A percentile compares a stretch with the other conserved stretches of the same genome.
Evolutionary conservation across 2,329 filamentous ascomycete genomes (phyloP).

Genomic region (Periconia sp.): DNA sequence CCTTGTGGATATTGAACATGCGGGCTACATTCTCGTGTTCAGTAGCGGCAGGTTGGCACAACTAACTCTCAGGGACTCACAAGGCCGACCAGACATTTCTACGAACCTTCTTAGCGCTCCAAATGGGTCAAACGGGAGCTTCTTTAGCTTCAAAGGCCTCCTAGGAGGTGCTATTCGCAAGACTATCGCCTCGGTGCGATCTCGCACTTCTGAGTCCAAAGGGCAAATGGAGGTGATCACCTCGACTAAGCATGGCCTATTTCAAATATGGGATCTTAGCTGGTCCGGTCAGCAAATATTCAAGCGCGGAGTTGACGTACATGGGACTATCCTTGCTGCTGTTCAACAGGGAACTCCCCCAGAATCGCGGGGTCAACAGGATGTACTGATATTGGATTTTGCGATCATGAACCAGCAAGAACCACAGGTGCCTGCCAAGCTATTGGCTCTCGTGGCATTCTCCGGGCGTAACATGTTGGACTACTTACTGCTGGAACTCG

Average conservation of each 20-base stretch:
- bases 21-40: conserved; percentile 84
- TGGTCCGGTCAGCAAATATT: conserved; percentile 83
- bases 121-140: conserved; percentile 66
- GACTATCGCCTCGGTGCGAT: conserved; percentile 79
- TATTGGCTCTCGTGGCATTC: conserved; percentile 42
- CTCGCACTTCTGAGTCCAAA: conserved; percentile 72
- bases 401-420: conserved; percentile 61
- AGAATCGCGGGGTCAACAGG: conserved; percentile 56
- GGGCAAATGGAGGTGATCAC: conserved; percentile 87
- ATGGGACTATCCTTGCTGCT: conserved; percentile 67
- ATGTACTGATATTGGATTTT: conserved; percentile 81
- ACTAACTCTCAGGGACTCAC: conserved; percentile 81
- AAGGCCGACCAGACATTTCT: conserved; percentile 82
- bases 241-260: conserved; percentile 74
- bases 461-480: conserved; percentile 49
- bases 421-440: conserved; percentile 39
- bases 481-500: conserved; percentile 78
- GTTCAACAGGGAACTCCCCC: conserved; percentile 62
- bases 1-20: conserved; percentile 82
- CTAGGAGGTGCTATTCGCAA: conserved; percentile 74
- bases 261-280: conserved; percentile 88
- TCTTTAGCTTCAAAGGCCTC: conserved; percentile 80
- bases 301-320: conserved; percentile 73
- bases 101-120: conserved; percentile 75
- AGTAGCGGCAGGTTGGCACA: conserved; percentile 88